Evolutionary conservation across 2,329 filamentous ascomycete species (phyloP).

Genomic region (Xylariaceae sp.): DNA sequence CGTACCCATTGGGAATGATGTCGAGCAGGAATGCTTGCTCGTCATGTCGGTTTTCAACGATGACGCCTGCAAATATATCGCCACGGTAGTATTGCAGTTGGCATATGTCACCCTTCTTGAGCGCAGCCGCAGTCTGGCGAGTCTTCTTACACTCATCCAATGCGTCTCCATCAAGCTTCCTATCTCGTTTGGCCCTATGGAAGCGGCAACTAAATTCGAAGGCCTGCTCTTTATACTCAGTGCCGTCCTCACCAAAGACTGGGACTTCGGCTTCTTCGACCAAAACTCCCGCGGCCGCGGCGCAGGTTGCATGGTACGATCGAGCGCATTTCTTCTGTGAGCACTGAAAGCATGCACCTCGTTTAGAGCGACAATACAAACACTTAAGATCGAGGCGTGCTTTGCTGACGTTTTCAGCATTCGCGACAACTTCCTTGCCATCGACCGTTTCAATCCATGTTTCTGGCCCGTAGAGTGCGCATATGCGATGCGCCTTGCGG

Average conservation of each 20-base stretch:
- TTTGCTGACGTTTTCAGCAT: constrained; percentile 80
- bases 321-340: constrained; percentile 91
- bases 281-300: constrained; percentile 87
- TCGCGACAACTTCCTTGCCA: constrained; percentile 73
- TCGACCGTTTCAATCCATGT: constrained; percentile 79
- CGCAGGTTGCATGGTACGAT: constrained; percentile 94
- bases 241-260: constrained; percentile 86
- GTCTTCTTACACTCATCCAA: constrained; percentile 73
- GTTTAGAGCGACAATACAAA: constrained; percentile 90
- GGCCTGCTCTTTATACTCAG: constrained; percentile 87
- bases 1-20: constrained; percentile 79
- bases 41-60: constrained; percentile 77
- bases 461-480: constrained; percentile 89
- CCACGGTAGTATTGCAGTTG: constrained; percentile 84
- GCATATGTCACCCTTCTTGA: constrained; percentile 75
- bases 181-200: constrained; percentile 85
- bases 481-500: constrained; percentile 83
- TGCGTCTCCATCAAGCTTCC: constrained; percentile 68
- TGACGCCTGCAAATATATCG: constrained; percentile 87
- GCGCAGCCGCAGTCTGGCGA: constrained; percentile 65
- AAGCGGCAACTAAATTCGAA: constrained; percentile 95
- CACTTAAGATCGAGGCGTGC: constrained; percentile 90
- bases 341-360: constrained; percentile 96
- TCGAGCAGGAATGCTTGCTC: constrained; percentile 81
- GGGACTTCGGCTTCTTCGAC: constrained; percentile 85